These are phyloP conservation scores for Leishmania braziliensis DNA, from an alignment of 208 protist species.

Conservation along the genomic window DNA sequence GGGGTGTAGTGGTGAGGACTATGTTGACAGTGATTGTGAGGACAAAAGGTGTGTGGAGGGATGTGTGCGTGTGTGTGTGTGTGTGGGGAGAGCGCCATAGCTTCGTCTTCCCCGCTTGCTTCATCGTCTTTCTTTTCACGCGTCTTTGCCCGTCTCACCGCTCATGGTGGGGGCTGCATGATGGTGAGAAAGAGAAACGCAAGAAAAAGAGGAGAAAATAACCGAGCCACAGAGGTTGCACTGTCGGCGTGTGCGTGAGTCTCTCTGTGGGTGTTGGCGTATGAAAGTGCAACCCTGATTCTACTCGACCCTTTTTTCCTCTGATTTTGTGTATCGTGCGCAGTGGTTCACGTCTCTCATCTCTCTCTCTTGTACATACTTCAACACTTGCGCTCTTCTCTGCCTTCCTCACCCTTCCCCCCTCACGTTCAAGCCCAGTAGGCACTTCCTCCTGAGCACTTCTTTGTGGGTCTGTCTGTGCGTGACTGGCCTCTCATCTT, in stretches of 20 bases:
- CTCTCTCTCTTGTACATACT: not conserved
- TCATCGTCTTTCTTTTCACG: not conserved
- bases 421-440: not conserved
- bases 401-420: not conserved
- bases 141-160: not conserved
- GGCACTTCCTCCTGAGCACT: not conserved
- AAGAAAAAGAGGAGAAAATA: not conserved
- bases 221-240: not conserved
- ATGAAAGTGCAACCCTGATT: not conserved
- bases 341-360: not conserved
- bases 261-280: not conserved
- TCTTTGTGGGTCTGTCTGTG: not conserved
- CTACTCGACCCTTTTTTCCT: not conserved
- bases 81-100: not conserved
- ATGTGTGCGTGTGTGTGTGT: not conserved
- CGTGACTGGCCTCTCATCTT: not conserved
- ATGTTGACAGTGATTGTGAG: not conserved
- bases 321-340: not conserved
- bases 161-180: not conserved
- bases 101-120: not conserved
- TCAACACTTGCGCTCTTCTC: not conserved
- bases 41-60: not conserved
- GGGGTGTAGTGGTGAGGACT: not conserved
- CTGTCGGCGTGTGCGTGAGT: not conserved
- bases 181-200: not conserved